A percentile compares a stretch with the other conserved stretches of the same genome.
Conservation (phyloP, 2,329 filamentous ascomycete genomes). For the Fusarium subglutinans region DNA sequence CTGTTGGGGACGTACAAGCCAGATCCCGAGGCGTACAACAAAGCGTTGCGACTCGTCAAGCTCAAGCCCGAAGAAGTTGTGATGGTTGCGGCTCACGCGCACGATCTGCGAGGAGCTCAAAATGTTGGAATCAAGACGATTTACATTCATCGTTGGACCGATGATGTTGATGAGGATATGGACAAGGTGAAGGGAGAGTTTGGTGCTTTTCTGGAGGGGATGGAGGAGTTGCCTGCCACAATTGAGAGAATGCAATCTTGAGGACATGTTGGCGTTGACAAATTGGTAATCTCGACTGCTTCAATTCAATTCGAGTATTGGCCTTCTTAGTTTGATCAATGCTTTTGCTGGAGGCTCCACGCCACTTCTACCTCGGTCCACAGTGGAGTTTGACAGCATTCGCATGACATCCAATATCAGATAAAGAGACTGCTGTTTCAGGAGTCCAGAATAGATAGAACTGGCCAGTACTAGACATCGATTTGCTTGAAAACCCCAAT, state of each 20-base stretch:
- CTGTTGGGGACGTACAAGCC: slow-evolving; percentile 61
- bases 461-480: fast-evolving
- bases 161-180: slow-evolving; percentile 57
- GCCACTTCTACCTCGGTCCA: not conserved
- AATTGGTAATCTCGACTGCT: not conserved
- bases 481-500: fast-evolving
- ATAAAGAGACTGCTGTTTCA: fast-evolving
- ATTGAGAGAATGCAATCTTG: slow-evolving; percentile 7
- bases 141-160: slow-evolving; percentile 63
- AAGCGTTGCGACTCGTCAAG: slow-evolving; percentile 55
- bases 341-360: not conserved
- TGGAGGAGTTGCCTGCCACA: slow-evolving; percentile 19
- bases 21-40: slow-evolving; percentile 55
- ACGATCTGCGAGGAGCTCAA: slow-evolving; percentile 61
- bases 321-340: not conserved
- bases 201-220: slow-evolving; percentile 24
- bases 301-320: not conserved
- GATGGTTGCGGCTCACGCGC: slow-evolving; percentile 64
- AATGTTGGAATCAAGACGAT: slow-evolving; percentile 59
- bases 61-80: slow-evolving; percentile 57
- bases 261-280: fast-evolving
- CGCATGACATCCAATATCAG: not conserved
- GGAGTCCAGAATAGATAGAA: fast-evolving
- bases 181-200: slow-evolving; percentile 23
- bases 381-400: not conserved